Evolutionary conservation across 2,329 filamentous ascomycete species (phyloP).

Genomic region (Trichophaea hybrida): DNA sequence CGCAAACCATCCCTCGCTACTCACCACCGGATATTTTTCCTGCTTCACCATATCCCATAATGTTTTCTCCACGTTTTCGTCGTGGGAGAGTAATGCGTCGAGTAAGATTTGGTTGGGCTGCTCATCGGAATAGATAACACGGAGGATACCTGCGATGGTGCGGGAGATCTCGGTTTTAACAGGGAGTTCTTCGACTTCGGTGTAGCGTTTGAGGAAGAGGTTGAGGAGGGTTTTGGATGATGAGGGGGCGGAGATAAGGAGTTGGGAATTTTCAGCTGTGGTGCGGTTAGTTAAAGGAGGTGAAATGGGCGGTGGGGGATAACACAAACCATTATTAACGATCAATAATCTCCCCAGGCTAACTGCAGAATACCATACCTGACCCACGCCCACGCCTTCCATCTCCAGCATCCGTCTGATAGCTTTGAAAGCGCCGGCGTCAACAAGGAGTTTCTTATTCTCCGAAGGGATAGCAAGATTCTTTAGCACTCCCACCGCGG

Average conservation of each 20-base stretch:
- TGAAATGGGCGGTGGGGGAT: slow-evolving; percentile 27
- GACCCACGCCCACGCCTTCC: slow-evolving; percentile 35
- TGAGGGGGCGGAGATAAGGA: slow-evolving; percentile 20
- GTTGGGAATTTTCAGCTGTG: slow-evolving; percentile 11
- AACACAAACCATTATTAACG: slow-evolving; percentile 23
- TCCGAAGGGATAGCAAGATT: slow-evolving; percentile 35
- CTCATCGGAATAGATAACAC: slow-evolving; percentile 30
- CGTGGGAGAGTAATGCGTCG: neutral
- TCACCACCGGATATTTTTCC: slow-evolving; percentile 36
- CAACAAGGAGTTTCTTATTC: slow-evolving; percentile 32
- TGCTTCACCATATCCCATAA: slow-evolving; percentile 35
- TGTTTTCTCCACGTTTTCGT: slow-evolving; percentile 25
- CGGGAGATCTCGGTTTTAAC: slow-evolving; percentile 37
- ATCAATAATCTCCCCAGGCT: slow-evolving; percentile 21
- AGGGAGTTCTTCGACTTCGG: slow-evolving; percentile 33
- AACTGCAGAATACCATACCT: slow-evolving; percentile 34
- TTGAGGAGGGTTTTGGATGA: slow-evolving; percentile 31
- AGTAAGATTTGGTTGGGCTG: slow-evolving; percentile 12
- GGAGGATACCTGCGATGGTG: slow-evolving; percentile 35
- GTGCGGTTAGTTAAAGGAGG: slow-evolving; percentile 28
- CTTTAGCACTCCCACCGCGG: slow-evolving; percentile 36
- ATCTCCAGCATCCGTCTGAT: slow-evolving; percentile 33
- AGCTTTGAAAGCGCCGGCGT: slow-evolving; percentile 32
- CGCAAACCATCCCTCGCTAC: slow-evolving; percentile 38
- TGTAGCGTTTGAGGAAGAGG: slow-evolving; percentile 33